phyloP scores from a whole-genome alignment of 495 filamentous ascomycete genomes.

The Neurospora sp. region DNA sequence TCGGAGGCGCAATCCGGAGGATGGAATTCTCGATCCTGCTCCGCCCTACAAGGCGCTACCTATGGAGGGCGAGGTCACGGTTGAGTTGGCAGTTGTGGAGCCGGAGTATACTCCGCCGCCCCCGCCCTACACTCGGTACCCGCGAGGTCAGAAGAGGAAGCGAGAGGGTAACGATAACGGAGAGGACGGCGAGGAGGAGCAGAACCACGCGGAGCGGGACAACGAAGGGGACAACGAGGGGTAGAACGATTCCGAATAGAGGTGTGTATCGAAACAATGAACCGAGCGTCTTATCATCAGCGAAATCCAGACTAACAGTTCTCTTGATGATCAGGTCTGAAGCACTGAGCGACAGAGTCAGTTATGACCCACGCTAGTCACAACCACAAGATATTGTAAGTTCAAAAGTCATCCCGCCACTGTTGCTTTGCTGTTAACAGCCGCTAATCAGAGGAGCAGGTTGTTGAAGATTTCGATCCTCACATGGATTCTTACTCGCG shows the following conservation, averaged over 20 bases:
- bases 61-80: background rate
- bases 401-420: background rate
- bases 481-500: too few relatives aligned
- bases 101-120: background rate
- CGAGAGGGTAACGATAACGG: background rate
- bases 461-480: background rate
- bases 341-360: too few relatives aligned
- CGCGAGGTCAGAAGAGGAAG: background rate
- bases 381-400: background rate
- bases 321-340: background rate
- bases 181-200: background rate
- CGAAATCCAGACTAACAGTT: background rate
- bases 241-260: background rate
- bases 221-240: background rate
- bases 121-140: background rate
- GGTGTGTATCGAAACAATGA: background rate
- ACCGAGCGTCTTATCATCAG: background rate
- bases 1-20: background rate
- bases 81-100: background rate
- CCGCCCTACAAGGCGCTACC: background rate
- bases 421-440: background rate
- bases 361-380: background rate
- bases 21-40: background rate
- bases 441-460: background rate
- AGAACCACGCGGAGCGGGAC: rapidly evolving